A percentile compares a stretch with the other conserved stretches of the same genome.
phyloP scores from a whole-genome alignment of 2,329 filamentous ascomycete species.

The Fusarium coicis region DNA sequence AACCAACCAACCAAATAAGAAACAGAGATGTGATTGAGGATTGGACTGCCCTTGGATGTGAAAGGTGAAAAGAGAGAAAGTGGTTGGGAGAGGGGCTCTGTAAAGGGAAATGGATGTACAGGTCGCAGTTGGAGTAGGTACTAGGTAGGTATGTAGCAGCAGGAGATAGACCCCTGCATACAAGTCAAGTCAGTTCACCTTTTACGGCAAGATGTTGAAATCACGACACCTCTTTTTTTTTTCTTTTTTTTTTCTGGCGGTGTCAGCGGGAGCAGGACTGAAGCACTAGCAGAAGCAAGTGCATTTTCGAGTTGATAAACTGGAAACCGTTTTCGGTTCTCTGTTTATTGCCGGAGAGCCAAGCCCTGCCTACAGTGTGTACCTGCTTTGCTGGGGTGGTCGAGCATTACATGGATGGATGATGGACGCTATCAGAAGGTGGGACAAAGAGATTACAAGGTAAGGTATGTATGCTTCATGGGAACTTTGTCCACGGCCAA shows the following conservation, averaged over 20 bases:
- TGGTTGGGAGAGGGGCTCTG: slow-evolving; percentile 39
- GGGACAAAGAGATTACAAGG: slow-evolving; percentile 28
- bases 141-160: not conserved
- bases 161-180: slow-evolving; percentile 25
- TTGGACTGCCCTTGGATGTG: slow-evolving; percentile 6
- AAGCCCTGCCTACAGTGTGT: slow-evolving; percentile 15
- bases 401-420: slow-evolving; percentile 2
- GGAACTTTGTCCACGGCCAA: slow-evolving; percentile 13
- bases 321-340: not conserved
- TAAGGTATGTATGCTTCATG: slow-evolving; percentile 7
- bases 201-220: not conserved
- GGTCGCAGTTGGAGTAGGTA: slow-evolving; percentile 5
- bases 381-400: slow-evolving; percentile 17
- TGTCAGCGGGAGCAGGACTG: slow-evolving; percentile 8
- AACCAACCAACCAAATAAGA: slow-evolving; percentile 20
- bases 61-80: slow-evolving; percentile 28
- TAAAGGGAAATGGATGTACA: slow-evolving; percentile 19
- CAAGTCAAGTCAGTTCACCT: not conserved
- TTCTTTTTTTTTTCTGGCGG: slow-evolving; percentile 17
- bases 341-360: slow-evolving; percentile 28
- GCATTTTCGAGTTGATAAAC: not conserved
- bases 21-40: slow-evolving; percentile 29
- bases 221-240: slow-evolving; percentile 26
- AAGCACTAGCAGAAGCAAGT: not conserved
- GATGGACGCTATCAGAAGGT: slow-evolving; percentile 23